Evolutionary conservation across 495 filamentous ascomycete species (phyloP).

Genomic region (Chaetomium tenue): DNA sequence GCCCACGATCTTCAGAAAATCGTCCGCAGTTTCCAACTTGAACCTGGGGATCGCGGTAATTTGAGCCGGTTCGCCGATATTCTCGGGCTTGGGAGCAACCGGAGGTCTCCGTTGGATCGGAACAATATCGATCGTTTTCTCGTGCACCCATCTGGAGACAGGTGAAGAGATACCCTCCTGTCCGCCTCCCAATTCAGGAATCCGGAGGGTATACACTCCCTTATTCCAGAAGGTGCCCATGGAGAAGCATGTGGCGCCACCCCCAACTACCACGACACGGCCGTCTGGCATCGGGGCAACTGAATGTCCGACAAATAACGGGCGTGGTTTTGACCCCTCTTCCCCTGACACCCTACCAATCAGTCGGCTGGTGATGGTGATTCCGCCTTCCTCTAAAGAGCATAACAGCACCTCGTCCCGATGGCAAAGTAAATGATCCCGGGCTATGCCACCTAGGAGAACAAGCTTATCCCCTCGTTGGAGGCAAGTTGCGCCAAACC

Average conservation of each 20-base stretch:
- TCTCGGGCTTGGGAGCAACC: neutral
- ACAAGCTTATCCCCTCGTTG: slow-evolving; percentile 21
- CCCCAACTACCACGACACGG: slow-evolving; percentile 63
- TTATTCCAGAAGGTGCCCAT: slow-evolving; percentile 54
- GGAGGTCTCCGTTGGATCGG: slow-evolving; percentile 19
- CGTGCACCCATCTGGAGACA: slow-evolving; percentile 24
- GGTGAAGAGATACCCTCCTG: neutral
- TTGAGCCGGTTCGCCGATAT: neutral
- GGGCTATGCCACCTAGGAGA: slow-evolving; percentile 53
- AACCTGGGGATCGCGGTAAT: slow-evolving; percentile 49
- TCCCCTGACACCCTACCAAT: neutral
- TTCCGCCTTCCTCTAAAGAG: neutral
- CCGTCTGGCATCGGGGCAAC: slow-evolving; percentile 37
- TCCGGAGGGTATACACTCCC: slow-evolving; percentile 27
- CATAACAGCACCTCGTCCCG: slow-evolving; percentile 38
- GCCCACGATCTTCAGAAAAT: slow-evolving; percentile 58
- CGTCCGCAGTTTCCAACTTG: slow-evolving; percentile 43
- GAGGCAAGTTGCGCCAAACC: slow-evolving; percentile 36
- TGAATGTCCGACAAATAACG: slow-evolving; percentile 66
- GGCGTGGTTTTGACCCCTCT: slow-evolving; percentile 37
- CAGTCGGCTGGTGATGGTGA: slow-evolving; percentile 23
- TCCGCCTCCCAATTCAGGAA: neutral
- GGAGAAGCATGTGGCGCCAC: slow-evolving; percentile 85
- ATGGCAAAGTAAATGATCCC: slow-evolving; percentile 35
- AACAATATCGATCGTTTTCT: slow-evolving; percentile 32